Evolutionary conservation across 1,284 basidiomycete species (phyloP).

Genomic region (Naganishia cerealis): DNA sequence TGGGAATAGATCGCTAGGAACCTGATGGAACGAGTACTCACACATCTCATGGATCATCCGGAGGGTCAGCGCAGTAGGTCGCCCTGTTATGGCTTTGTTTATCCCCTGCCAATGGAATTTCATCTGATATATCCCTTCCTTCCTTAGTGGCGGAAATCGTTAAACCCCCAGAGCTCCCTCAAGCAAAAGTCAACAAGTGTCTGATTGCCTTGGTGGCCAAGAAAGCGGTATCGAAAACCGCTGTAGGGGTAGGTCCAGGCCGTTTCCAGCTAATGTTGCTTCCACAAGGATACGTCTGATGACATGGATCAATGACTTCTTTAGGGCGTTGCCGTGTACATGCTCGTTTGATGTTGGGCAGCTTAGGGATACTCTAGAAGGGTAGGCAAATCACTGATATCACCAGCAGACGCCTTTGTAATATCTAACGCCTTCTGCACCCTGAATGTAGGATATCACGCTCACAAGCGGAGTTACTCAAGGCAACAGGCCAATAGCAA

Average conservation of each 20-base stretch:
- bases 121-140: background rate
- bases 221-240: constrained; percentile 73
- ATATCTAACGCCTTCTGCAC: too few species aligned
- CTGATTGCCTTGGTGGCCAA: constrained; percentile 84
- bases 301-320: background rate
- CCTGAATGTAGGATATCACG: too few species aligned
- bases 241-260: constrained; percentile 50
- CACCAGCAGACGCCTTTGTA: too few species aligned
- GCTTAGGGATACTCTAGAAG: background rate
- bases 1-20: constrained; percentile 55
- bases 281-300: background rate
- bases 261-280: background rate
- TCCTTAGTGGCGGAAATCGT: constrained; percentile 73
- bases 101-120: background rate
- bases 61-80: constrained; percentile 44
- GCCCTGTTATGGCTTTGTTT: too few species aligned
- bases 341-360: background rate
- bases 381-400: too few species aligned
- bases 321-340: constrained; percentile 19
- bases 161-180: constrained; percentile 75
- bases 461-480: too few species aligned
- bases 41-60: constrained; percentile 47
- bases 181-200: constrained; percentile 87
- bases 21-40: constrained; percentile 71
- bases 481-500: too few species aligned